A percentile compares a stretch with the other conserved stretches of the same genome.
Evolutionary conservation across 441 rosid genomes (phyloP).

Genomic region (Manihot esculenta): DNA sequence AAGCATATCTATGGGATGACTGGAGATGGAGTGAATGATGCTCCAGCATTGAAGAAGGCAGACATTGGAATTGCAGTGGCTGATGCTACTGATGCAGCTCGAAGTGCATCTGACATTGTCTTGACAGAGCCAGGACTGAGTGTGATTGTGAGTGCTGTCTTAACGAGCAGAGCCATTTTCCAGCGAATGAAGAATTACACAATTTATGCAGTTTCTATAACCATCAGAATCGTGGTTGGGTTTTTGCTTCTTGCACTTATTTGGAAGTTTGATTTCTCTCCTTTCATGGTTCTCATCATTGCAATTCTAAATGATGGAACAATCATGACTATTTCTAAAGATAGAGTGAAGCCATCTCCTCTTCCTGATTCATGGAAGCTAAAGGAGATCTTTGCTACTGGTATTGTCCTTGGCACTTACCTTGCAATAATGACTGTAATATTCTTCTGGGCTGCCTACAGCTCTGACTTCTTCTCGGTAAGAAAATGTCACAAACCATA

Average conservation of each 20-base stretch:
- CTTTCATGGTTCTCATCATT: slow-evolving; percentile 93
- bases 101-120: slow-evolving; percentile 91
- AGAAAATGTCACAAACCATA: slow-evolving; percentile 21
- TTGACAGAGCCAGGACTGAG: slow-evolving; percentile 93
- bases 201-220: slow-evolving; percentile 93
- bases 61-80: slow-evolving; percentile 94
- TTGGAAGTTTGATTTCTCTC: slow-evolving; percentile 93
- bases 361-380: slow-evolving; percentile 94
- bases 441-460: slow-evolving; percentile 72
- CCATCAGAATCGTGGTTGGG: slow-evolving; percentile 92
- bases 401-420: slow-evolving; percentile 79
- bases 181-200: slow-evolving; percentile 99
- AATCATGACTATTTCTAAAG: slow-evolving; percentile 95
- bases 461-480: slow-evolving; percentile 68
- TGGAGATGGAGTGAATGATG: slow-evolving; percentile 95
- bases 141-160: slow-evolving; percentile 82
- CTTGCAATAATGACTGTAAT: slow-evolving; percentile 67
- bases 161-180: slow-evolving; percentile 93
- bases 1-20: slow-evolving; percentile 97
- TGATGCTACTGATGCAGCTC: slow-evolving; percentile 92
- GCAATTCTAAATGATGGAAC: slow-evolving; percentile 94
- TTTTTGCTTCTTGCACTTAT: slow-evolving; percentile 86
- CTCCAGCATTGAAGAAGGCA: slow-evolving; percentile 86
- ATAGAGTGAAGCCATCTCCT: slow-evolving; percentile 89
- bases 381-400: slow-evolving; percentile 84